These are phyloP conservation scores for Halophytophthora batemanensis DNA, from an alignment of 352 stramenopile species.

Conservation along the genomic window DNA sequence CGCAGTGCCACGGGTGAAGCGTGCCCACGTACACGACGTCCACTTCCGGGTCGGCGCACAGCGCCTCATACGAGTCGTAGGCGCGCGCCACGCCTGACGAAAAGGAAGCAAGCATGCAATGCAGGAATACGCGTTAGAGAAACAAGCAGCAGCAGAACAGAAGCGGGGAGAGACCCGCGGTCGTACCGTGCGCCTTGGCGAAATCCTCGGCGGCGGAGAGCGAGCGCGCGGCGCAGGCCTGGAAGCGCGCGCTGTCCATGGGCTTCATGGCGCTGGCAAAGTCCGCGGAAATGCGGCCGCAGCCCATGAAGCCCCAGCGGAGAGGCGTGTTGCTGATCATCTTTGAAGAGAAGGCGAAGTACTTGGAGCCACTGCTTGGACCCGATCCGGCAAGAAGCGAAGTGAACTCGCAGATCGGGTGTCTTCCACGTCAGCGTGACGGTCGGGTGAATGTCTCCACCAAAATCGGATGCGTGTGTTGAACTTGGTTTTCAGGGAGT, in stretches of 20 bases:
- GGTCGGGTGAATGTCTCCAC: too few relatives aligned
- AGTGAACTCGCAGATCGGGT: too few relatives aligned
- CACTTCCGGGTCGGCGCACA: conserved; percentile 66
- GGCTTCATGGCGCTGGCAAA: conserved; percentile 42
- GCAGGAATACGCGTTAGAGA: not conserved
- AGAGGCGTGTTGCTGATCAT: too few relatives aligned
- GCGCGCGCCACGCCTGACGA: conserved; percentile 37
- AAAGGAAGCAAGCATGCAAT: not conserved
- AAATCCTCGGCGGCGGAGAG: conserved; percentile 36
- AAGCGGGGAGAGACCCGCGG: not conserved
- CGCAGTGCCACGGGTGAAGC: conserved; percentile 76
- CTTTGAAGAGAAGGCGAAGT: too few relatives aligned
- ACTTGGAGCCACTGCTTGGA: too few relatives aligned
- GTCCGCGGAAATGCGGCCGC: conserved; percentile 48
- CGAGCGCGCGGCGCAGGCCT: conserved; percentile 43
- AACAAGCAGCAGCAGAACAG: conserved; percentile 3
- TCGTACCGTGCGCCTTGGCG: conserved; percentile 24
- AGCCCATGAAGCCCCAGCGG: conserved; percentile 50
- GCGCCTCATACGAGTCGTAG: conserved; percentile 82
- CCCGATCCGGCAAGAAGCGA: too few relatives aligned
- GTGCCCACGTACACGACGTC: conserved; percentile 90
- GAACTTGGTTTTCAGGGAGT: too few relatives aligned
- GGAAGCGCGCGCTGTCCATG: conserved; percentile 21
- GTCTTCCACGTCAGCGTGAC: too few relatives aligned
- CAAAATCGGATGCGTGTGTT: too few relatives aligned